Conservation (phyloP, 805 yeast genomes). For the Kockiozyma suomiensis region DNA sequence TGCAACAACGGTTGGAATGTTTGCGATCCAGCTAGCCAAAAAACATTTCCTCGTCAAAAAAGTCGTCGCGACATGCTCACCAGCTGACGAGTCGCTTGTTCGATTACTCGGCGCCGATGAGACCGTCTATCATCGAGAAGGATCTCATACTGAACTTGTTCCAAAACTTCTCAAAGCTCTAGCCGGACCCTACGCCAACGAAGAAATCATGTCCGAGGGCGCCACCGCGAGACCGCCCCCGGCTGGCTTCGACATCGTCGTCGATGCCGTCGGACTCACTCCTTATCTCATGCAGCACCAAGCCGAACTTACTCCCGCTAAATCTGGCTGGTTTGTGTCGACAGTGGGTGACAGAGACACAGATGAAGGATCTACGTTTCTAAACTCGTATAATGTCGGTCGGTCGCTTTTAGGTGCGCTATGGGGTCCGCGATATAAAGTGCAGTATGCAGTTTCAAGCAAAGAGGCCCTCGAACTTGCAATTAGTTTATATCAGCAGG, state of each 20-base stretch:
- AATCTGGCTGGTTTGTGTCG: slow-evolving; percentile 55
- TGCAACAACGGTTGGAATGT: slow-evolving; percentile 67
- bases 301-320: slow-evolving; percentile 49
- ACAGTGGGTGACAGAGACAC: slow-evolving; percentile 60
- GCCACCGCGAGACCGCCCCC: slow-evolving; percentile 34
- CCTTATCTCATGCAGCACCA: slow-evolving; percentile 51
- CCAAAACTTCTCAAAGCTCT: slow-evolving; percentile 35
- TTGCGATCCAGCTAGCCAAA: slow-evolving; percentile 60
- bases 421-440: slow-evolving; percentile 39
- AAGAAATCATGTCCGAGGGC: neutral
- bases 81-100: slow-evolving; percentile 51
- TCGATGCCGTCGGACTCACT: slow-evolving; percentile 66
- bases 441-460: slow-evolving; percentile 21
- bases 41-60: slow-evolving; percentile 50
- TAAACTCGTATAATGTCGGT: slow-evolving; percentile 21
- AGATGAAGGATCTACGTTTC: slow-evolving; percentile 37
- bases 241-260: slow-evolving; percentile 57
- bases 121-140: slow-evolving; percentile 59
- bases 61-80: slow-evolving; percentile 61
- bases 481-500: slow-evolving; percentile 51
- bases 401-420: slow-evolving; percentile 39
- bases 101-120: slow-evolving; percentile 58
- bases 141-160: slow-evolving; percentile 37
- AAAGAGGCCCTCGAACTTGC: slow-evolving; percentile 49
- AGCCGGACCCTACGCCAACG: slow-evolving; percentile 14